Conservation (phyloP, 768 basidiomycete species). For the Leccinum subtestaceum region DNA sequence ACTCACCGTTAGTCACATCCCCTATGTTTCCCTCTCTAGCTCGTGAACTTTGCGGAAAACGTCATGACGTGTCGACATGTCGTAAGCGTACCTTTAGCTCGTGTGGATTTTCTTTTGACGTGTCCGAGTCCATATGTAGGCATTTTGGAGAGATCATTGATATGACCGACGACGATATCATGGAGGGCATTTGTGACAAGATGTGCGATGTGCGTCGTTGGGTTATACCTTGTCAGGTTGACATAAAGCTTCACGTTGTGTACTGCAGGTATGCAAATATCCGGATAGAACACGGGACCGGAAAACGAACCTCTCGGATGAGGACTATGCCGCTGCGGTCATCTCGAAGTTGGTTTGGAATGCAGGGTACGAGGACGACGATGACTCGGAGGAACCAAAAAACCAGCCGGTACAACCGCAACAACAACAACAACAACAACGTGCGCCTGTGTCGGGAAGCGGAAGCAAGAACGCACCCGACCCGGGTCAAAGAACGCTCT, state of each 20-base stretch:
- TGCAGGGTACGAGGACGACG: conserved; percentile 30
- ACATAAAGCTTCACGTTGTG: background rate
- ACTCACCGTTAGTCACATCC: conserved; percentile 19
- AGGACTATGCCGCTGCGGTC: conserved; percentile 30
- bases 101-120: background rate
- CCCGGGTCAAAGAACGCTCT: conserved; percentile 22
- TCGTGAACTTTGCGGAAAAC: conserved; percentile 58
- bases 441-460: background rate
- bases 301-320: conserved; percentile 47
- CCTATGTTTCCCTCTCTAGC: conserved; percentile 27
- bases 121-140: conserved; percentile 62
- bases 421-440: background rate
- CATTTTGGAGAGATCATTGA: conserved; percentile 78
- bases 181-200: conserved; percentile 56
- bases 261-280: conserved; percentile 68
- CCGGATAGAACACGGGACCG: conserved; percentile 60
- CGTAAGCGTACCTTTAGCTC: conserved; percentile 38
- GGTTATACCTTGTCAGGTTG: background rate
- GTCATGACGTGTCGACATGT: conserved; percentile 64
- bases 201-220: conserved; percentile 74
- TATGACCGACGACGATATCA: conserved; percentile 38
- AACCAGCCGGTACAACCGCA: background rate
- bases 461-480: background rate
- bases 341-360: conserved; percentile 21
- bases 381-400: conserved; percentile 8